Conservation (phyloP, 352 stramenopile genomes). For the Thraustotheca clavata region DNA sequence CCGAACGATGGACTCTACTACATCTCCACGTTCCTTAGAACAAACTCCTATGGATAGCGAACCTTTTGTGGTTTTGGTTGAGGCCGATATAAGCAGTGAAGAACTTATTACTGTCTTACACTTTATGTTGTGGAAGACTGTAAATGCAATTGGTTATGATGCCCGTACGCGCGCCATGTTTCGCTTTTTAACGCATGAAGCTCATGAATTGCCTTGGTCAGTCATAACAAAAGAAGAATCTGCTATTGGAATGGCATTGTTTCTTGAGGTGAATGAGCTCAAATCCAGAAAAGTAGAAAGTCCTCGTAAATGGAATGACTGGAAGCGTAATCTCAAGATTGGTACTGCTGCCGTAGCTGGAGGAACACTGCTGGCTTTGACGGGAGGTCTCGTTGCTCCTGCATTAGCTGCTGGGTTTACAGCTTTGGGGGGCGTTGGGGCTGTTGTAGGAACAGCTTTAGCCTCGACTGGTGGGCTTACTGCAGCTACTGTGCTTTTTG, state of each 20-base stretch:
- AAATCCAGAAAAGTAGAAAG: constrained; percentile 48
- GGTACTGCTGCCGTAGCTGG: constrained; percentile 58
- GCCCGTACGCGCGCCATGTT: constrained; percentile 50
- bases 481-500: constrained; percentile 71
- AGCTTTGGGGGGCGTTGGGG: constrained; percentile 48
- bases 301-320: constrained; percentile 59
- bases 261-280: constrained; percentile 64
- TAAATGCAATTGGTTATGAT: constrained; percentile 72
- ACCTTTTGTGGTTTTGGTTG: constrained; percentile 52
- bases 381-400: constrained; percentile 50
- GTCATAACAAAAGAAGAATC: constrained; percentile 63
- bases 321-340: constrained; percentile 70
- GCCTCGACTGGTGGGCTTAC: constrained; percentile 45
- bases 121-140: constrained; percentile 66
- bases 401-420: constrained; percentile 53
- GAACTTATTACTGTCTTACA: constrained; percentile 37
- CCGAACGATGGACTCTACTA: constrained; percentile 19
- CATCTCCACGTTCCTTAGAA: constrained; percentile 17
- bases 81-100: constrained; percentile 24
- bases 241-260: constrained; percentile 54
- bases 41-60: constrained; percentile 37
- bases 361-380: constrained; percentile 62
- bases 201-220: constrained; percentile 43
- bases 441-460: constrained; percentile 49
- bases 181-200: constrained; percentile 33